phyloP scores from a whole-genome alignment of 1,284 basidiomycete species.

The Sparassis latifolia region DNA sequence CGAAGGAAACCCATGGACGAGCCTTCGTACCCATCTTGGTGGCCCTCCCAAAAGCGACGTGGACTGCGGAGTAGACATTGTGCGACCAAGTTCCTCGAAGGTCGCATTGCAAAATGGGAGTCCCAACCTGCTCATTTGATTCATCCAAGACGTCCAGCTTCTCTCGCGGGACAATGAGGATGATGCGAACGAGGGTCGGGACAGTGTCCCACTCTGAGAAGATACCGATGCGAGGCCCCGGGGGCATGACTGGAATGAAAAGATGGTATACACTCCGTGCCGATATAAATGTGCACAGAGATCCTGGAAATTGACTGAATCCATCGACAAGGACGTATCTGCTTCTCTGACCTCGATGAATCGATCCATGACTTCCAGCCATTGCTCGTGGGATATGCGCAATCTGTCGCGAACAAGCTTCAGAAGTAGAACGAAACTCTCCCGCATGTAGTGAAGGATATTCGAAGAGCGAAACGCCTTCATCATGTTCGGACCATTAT shows the following conservation, averaged over 20 bases:
- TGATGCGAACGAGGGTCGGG: slow-evolving; percentile 21
- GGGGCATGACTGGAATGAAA: neutral
- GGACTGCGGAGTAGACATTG: slow-evolving; percentile 26
- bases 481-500: slow-evolving; percentile 13
- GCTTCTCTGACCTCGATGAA: slow-evolving; percentile 19
- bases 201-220: slow-evolving; percentile 25
- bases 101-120: slow-evolving; percentile 26
- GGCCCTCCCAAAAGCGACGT: slow-evolving; percentile 26
- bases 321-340: slow-evolving; percentile 26
- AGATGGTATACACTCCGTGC: slow-evolving; percentile 24
- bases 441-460: slow-evolving; percentile 37
- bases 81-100: slow-evolving; percentile 16
- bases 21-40: slow-evolving; percentile 19
- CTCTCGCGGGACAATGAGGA: slow-evolving; percentile 31
- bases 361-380: slow-evolving; percentile 24
- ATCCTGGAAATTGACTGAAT: slow-evolving; percentile 29
- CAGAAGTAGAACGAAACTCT: slow-evolving; percentile 38
- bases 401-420: slow-evolving; percentile 29
- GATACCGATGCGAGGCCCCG: slow-evolving; percentile 7
- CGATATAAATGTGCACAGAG: slow-evolving; percentile 27
- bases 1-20: slow-evolving; percentile 21
- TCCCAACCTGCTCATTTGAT: slow-evolving; percentile 15
- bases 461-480: slow-evolving; percentile 19
- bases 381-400: slow-evolving; percentile 17
- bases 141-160: slow-evolving; percentile 19